Evolutionary conservation across 768 basidiomycete genomes (phyloP).

Genomic region (Fomitopsis serialis): DNA sequence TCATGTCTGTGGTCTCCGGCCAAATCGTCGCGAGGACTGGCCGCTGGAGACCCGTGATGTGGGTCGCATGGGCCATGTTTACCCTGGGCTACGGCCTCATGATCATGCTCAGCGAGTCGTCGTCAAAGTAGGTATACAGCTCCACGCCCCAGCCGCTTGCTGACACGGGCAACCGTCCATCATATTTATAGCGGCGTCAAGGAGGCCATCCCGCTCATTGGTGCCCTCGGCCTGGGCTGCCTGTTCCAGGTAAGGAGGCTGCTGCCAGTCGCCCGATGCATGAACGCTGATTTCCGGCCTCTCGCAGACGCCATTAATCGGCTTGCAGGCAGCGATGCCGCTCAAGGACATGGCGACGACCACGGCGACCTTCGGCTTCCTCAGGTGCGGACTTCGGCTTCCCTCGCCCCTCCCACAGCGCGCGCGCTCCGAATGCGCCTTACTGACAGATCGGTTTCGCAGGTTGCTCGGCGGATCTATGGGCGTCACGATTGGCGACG

Average conservation of each 20-base stretch:
- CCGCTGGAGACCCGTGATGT: slow-evolving; percentile 57
- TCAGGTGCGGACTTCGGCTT: slow-evolving; percentile 39
- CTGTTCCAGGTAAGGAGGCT: slow-evolving; percentile 56
- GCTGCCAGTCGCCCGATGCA: too few relatives aligned
- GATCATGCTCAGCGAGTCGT: slow-evolving; percentile 57
- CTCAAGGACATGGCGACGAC: slow-evolving; percentile 82
- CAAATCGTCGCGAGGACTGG: slow-evolving; percentile 51
- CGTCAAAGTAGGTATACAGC: slow-evolving; percentile 35
- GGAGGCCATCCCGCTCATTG: slow-evolving; percentile 59
- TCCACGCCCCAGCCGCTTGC: not conserved
- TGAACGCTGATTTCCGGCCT: not conserved
- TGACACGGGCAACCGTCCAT: not conserved
- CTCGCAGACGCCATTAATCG: slow-evolving; percentile 57
- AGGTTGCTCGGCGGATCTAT: slow-evolving; percentile 75
- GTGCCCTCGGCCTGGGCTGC: slow-evolving; percentile 60
- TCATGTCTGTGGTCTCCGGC: slow-evolving; percentile 53
- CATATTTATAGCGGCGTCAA: slow-evolving; percentile 45
- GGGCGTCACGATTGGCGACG: slow-evolving; percentile 68
- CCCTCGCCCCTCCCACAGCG: not conserved
- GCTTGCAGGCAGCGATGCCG: slow-evolving; percentile 84
- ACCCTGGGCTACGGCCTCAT: slow-evolving; percentile 68
- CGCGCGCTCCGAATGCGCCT: too few relatives aligned
- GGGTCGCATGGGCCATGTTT: slow-evolving; percentile 52
- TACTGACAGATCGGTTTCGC: slow-evolving; percentile 4
- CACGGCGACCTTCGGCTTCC: slow-evolving; percentile 64